Percentiles rank a stretch among this genome's conserved stretches.
phyloP scores from a whole-genome alignment of 805 yeast species.

The Yamadazyma philogaea region DNA sequence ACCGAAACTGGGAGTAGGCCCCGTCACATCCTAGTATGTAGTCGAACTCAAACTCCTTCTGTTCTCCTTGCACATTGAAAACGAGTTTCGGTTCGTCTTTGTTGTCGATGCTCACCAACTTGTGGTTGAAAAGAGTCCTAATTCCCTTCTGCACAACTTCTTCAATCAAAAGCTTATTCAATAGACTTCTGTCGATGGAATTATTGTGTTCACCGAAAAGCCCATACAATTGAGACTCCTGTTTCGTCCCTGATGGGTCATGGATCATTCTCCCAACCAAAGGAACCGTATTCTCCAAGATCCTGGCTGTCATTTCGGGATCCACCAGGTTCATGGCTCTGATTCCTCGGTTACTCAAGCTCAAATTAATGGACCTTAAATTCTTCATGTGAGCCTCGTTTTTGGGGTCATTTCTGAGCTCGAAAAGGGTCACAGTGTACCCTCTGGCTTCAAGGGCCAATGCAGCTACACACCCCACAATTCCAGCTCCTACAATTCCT shows the following conservation, averaged over 20 bases:
- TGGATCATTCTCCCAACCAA: conserved; percentile 93
- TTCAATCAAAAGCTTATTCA: conserved; percentile 63
- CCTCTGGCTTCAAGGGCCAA: conserved; percentile 75
- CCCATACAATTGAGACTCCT: conserved; percentile 73
- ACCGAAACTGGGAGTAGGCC: conserved; percentile 69
- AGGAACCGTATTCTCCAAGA: conserved; percentile 66
- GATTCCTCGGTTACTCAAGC: conserved; percentile 84
- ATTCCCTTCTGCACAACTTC: conserved; percentile 53
- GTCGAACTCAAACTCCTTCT: conserved; percentile 39
- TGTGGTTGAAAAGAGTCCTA: conserved; percentile 51
- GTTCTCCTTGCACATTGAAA: conserved; percentile 17
- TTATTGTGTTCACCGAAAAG: conserved; percentile 79
- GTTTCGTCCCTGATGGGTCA: conserved; percentile 51
- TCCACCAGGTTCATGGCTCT: conserved; percentile 65
- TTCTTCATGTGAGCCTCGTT: conserved; percentile 53
- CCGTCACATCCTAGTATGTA: conserved; percentile 85
- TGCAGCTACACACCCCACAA: conserved; percentile 83
- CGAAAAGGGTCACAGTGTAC: conserved; percentile 67
- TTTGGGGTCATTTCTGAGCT: conserved; percentile 63
- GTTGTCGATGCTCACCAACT: conserved; percentile 43
- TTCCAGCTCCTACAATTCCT: conserved; percentile 83
- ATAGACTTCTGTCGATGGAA: conserved; percentile 72
- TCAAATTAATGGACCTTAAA: conserved; percentile 76
- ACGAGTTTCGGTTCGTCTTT: conserved; percentile 21
- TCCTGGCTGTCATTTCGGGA: conserved; percentile 49